Base-by-base conservation (phyloP, 495 filamentous ascomycete species). In the Tuber borchii region DNA sequence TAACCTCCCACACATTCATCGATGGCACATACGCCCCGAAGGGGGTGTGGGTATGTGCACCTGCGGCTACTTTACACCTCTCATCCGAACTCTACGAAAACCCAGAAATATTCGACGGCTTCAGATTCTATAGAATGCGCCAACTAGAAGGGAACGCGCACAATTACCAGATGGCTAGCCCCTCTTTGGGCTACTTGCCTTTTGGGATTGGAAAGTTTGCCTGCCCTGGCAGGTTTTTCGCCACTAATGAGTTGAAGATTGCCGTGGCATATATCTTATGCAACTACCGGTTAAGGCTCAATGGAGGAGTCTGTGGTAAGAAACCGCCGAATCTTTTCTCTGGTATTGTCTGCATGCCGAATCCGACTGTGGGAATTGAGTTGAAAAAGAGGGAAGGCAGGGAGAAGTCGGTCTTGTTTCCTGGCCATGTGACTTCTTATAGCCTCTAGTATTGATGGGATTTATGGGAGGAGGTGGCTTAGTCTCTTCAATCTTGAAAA, bases 201-300 rank as follows among this genome's bases (percentile, higher is more conserved):
- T 90, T 89, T 72, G 88, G 89, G 0, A 83, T 87, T 74, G 89
- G 88, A 1, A 81, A 82, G 40, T 86, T 90, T 73, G 88, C 89
- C 0, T 90, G 78, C 45, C 78, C 78, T 3, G 76, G 76, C 12
- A 42, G 76, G n/a, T 77, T 75, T 61, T 80, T 80, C 71, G 78
- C 78, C 6, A 48, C 70, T 5, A 31, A 31, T 16, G 37, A 78
- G 43, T 69, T 80, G 37, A 80, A 80, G 70, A 69, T 78, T 37
- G 40, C 78, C 12, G 48, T 78, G 14, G 69, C 69, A 3, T 42
- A 69, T 39, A 17, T 78, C 16, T 34, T 78, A n/a, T 72, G n/a
- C 22, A 78, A 76, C 22, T 78, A 78, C 34, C 56, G 72, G 26
- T 70, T 76, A 40, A 72, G 71, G 56, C 48, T 75, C n/a, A 70